Evolutionary conservation across 257 asterid genomes (phyloP).

Genomic region (Solanum bulbocastanum): DNA sequence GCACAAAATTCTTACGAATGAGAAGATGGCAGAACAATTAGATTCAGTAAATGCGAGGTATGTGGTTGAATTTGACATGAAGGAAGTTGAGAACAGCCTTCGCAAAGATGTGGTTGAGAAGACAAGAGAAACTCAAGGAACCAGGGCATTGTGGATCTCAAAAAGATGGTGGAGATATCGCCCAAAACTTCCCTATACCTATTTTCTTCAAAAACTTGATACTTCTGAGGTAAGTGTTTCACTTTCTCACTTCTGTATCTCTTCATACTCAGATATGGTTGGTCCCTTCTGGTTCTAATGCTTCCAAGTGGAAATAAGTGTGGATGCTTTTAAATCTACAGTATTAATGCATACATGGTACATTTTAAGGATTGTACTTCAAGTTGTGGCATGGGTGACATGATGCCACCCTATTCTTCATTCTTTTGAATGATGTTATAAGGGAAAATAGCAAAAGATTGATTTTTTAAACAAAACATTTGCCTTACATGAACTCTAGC

Average conservation of each 20-base stretch:
- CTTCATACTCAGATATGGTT: not conserved
- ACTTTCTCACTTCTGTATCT: constrained; percentile 2
- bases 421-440: not conserved
- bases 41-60: constrained; percentile 56
- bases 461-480: not conserved
- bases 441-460: not conserved
- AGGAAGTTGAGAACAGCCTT: constrained; percentile 92
- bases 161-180: constrained; percentile 99
- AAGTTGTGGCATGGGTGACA: not conserved
- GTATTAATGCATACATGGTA: not conserved
- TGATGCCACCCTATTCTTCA: not conserved
- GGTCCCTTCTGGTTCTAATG: not conserved
- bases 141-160: constrained; percentile 87
- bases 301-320: not conserved
- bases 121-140: constrained; percentile 48
- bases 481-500: not conserved
- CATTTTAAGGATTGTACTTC: not conserved
- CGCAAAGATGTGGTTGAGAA: constrained; percentile 78
- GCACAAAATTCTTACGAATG: constrained; percentile 70
- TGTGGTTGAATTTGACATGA: constrained; percentile 95
- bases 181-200: constrained; percentile 91
- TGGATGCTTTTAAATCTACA: not conserved
- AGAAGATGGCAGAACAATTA: constrained; percentile 62
- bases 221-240: constrained; percentile 63
- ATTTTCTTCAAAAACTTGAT: constrained; percentile 94